These are phyloP conservation scores for Aspergillus asperescens DNA, from an alignment of 495 filamentous ascomycete genomes.

Conservation along the genomic window DNA sequence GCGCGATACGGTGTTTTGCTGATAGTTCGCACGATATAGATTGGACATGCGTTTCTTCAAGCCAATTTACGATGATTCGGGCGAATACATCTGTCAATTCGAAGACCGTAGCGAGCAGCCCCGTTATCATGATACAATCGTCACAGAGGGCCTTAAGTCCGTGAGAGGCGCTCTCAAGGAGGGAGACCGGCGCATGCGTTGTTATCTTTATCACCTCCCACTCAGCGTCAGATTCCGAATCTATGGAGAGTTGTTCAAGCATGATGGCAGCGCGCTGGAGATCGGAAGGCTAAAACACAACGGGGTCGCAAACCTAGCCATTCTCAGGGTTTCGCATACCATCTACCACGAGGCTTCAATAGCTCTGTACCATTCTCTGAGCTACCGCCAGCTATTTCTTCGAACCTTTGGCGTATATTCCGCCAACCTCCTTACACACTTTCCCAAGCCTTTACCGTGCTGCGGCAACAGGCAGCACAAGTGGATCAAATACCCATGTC, in stretches of 20 bases:
- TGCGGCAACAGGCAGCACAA: conserved; percentile 4
- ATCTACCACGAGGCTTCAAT: conserved; percentile 22
- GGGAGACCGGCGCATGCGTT: conserved; percentile 1
- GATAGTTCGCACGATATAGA: neutral
- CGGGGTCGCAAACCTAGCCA: conserved; percentile 2
- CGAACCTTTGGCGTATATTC: conserved; percentile 18
- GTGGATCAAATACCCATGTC: conserved; percentile 1
- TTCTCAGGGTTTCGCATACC: conserved; percentile 15
- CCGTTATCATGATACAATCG: conserved; percentile 5
- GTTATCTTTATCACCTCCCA: conserved; percentile 15
- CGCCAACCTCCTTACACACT: conserved; percentile 9
- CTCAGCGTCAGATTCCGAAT: conserved; percentile 14
- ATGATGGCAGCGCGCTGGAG: conserved; percentile 10
- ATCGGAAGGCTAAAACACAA: conserved; percentile 10
- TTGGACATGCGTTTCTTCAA: conserved; percentile 7
- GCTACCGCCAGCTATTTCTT: conserved; percentile 26
- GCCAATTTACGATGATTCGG: conserved; percentile 2
- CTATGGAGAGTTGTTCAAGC: conserved; percentile 9
- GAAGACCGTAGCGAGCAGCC: conserved; percentile 5
- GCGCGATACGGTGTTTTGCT: neutral
- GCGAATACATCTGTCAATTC: neutral
- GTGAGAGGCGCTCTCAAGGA: neutral
- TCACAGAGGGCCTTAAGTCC: conserved; percentile 7
- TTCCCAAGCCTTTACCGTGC: conserved; percentile 5
- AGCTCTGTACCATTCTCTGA: conserved; percentile 25